Conservation (phyloP, 2,329 filamentous ascomycete genomes). For the Seiridium unicorne region DNA sequence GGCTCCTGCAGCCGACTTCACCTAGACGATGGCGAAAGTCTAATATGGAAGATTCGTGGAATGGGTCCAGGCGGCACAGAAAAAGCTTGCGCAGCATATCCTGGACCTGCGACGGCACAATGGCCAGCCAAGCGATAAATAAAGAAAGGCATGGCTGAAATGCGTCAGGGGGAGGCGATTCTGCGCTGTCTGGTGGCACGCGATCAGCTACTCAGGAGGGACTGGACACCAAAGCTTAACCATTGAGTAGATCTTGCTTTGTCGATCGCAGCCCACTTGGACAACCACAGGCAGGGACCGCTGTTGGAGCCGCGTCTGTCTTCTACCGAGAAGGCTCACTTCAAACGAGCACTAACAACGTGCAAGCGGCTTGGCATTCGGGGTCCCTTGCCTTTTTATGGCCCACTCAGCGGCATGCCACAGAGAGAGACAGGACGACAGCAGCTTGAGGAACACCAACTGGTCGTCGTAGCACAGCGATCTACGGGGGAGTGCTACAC, state of each 20-base stretch:
- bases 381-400: constrained; percentile 1
- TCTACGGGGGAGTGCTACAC: neutral
- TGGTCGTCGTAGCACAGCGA: neutral
- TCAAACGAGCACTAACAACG: neutral
- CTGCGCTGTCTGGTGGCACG: neutral
- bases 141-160: neutral
- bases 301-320: neutral
- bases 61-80: neutral
- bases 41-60: neutral
- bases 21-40: neutral
- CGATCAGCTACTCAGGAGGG: constrained; percentile 7
- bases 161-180: neutral
- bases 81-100: neutral
- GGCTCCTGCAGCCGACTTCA: neutral
- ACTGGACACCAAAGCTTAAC: constrained; percentile 1
- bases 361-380: constrained; percentile 1
- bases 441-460: neutral
- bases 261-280: constrained; percentile 3
- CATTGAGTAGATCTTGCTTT: neutral
- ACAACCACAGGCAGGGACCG: neutral
- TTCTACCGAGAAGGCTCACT: neutral
- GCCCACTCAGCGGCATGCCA: neutral
- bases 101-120: neutral
- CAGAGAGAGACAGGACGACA: neutral
- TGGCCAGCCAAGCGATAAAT: neutral